Evolutionary conservation across 306 rosid genomes (phyloP), one percentile per base, ranked within the genome.

Genomic region (Dryas octopetala): DNA sequence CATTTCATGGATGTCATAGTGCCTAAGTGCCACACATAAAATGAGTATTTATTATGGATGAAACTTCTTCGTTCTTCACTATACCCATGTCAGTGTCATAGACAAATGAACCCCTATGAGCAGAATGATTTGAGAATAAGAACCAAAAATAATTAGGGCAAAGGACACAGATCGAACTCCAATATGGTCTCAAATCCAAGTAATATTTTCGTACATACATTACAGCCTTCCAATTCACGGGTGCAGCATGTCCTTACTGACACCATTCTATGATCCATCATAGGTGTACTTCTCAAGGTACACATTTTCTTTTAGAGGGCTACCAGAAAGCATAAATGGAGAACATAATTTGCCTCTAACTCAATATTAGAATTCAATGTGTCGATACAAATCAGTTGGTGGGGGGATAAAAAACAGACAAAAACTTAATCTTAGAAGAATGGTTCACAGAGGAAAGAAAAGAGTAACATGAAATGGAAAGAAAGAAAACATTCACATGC

Each of bases 401-500:
- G 74, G 15, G 49, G 49, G 32, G 32, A 38, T 19, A 17, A 4
- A 47, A 7, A 50, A 57, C 28, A 32, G 38, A 8, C 44, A 81
- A 76, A 75, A 68, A 70, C 62, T 66, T 53, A 38, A 12, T 71
- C 66, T 52, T 55, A 66, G 61, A 77, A 76, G 63, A 68, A 74
- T 77, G 63, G 61, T 61, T 62, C 52, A 32, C 83, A 74, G 62
- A 50, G 45, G 62, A 55, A 71, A 54, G 62, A 55, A 71, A 54
- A 44, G 48, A 62, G 54, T 47, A 61, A 74, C 82, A 77, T 81
- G 76, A 41, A 72, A 58, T 26, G 50, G 54, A 72, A 58, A 72
- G 55, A 72, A 45, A 79, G 55, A 32, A 79, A 83, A 32, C 82
- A 78, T 79, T 70, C 67, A 26, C 82, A 77, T 83, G 60, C 43